These are phyloP conservation scores for Coffea humblotiana DNA, from an alignment of 305 asterid genomes.

Conservation along the genomic window DNA sequence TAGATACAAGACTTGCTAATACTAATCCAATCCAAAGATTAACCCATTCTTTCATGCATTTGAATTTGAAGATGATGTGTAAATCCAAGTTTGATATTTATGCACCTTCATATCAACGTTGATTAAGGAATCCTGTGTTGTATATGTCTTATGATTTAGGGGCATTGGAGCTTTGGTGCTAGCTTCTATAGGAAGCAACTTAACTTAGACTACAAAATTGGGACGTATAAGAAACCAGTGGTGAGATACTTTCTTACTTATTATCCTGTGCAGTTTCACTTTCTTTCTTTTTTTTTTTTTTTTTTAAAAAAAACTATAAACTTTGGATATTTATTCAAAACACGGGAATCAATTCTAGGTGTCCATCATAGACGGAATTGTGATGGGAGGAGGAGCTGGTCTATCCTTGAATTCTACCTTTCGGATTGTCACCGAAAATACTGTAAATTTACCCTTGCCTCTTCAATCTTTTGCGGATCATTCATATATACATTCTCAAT, in stretches of 20 bases:
- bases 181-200: slow-evolving; percentile 11
- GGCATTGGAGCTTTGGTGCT: slow-evolving; percentile 26
- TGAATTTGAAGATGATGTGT: too few species aligned
- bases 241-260: not conserved
- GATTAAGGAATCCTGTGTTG: too few species aligned
- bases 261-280: not conserved
- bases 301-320: too few species aligned
- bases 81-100: too few species aligned
- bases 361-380: slow-evolving; percentile 15
- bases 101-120: too few species aligned
- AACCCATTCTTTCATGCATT: too few species aligned
- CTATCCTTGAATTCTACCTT: slow-evolving; percentile 8
- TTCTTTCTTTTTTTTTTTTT: too few species aligned
- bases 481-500: not conserved
- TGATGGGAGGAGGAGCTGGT: slow-evolving; percentile 30
- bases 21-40: too few species aligned
- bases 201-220: slow-evolving; percentile 8
- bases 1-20: too few species aligned
- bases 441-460: not conserved
- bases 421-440: slow-evolving; percentile 23
- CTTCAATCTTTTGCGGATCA: not conserved
- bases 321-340: too few species aligned
- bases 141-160: not conserved
- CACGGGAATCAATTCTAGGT: not conserved
- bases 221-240: slow-evolving; percentile 18